Evolutionary conservation across 2,329 filamentous ascomycete species (phyloP).

Genomic region (Ceratocystis eucalypticola): DNA sequence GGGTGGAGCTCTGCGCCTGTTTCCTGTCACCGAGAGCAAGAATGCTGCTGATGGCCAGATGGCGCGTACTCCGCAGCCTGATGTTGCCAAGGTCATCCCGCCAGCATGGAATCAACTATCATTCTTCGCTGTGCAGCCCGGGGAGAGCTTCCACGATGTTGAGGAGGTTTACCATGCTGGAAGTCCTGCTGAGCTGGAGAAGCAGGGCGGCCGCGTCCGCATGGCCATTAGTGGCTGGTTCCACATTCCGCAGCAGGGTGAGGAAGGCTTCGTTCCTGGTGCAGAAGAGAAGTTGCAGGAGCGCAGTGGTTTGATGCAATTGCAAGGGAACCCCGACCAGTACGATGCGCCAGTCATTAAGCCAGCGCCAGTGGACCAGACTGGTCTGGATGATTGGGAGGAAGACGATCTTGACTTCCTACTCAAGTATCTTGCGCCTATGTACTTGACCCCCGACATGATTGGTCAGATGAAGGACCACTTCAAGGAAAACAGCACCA

Average conservation of each 20-base stretch:
- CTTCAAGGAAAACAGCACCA: constrained; percentile 71
- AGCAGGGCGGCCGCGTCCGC: constrained; percentile 63
- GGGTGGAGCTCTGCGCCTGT: constrained; percentile 84
- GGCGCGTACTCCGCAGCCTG: constrained; percentile 66
- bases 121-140: constrained; percentile 95
- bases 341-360: constrained; percentile 66
- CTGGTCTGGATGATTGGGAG: constrained; percentile 46
- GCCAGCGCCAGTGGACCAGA: constrained; percentile 35
- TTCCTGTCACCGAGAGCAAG: constrained; percentile 52
- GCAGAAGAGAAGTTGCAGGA: constrained; percentile 78
- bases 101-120: constrained; percentile 95
- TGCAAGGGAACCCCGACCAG: constrained; percentile 80
- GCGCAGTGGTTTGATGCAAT: constrained; percentile 81
- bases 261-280: constrained; percentile 80
- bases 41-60: constrained; percentile 53
- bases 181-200: constrained; percentile 45
- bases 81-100: constrained; percentile 70
- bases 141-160: constrained; percentile 98
- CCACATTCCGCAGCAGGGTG: constrained; percentile 88
- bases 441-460: constrained; percentile 84
- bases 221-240: constrained; percentile 99
- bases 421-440: constrained; percentile 77
- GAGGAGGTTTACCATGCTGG: constrained; percentile 82
- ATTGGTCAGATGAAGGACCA: constrained; percentile 67
- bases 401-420: constrained; percentile 78